Conservation (phyloP, 2,329 filamentous ascomycete genomes). For the Malbranchea zuffiana region DNA sequence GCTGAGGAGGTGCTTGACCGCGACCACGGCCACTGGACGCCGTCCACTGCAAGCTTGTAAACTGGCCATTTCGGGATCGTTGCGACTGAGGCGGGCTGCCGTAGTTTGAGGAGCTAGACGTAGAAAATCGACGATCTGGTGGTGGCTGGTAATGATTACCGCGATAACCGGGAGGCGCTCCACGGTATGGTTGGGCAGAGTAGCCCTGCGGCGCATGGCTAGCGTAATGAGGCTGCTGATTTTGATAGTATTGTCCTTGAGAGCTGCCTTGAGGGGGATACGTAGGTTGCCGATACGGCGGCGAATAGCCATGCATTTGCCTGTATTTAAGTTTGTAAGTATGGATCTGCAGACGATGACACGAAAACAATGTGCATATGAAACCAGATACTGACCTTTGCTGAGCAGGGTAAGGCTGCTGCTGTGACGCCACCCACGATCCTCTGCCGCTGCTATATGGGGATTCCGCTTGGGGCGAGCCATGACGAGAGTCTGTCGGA, state of each 20-base stretch:
- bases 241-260: constrained; percentile 46
- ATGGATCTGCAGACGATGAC: neutral
- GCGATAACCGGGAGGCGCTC: constrained; percentile 46
- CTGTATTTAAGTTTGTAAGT: constrained; percentile 23
- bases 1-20: constrained; percentile 31
- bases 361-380: neutral
- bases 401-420: constrained; percentile 33
- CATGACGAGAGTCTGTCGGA: constrained; percentile 45
- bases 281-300: constrained; percentile 48
- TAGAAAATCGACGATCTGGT: constrained; percentile 36
- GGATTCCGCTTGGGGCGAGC: constrained; percentile 52
- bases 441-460: constrained; percentile 48
- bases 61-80: constrained; percentile 48
- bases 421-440: constrained; percentile 39
- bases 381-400: constrained; percentile 38
- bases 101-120: constrained; percentile 39
- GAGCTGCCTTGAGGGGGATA: constrained; percentile 45
- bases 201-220: constrained; percentile 48
- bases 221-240: constrained; percentile 39
- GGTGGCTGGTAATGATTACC: constrained; percentile 44
- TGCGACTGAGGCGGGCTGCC: constrained; percentile 27
- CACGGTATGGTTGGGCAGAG: constrained; percentile 40
- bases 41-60: constrained; percentile 63
- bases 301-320: constrained; percentile 48
- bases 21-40: constrained; percentile 45